phyloP scores from a whole-genome alignment of 1,139 yeast species.

The Zygoascus meyerae region DNA sequence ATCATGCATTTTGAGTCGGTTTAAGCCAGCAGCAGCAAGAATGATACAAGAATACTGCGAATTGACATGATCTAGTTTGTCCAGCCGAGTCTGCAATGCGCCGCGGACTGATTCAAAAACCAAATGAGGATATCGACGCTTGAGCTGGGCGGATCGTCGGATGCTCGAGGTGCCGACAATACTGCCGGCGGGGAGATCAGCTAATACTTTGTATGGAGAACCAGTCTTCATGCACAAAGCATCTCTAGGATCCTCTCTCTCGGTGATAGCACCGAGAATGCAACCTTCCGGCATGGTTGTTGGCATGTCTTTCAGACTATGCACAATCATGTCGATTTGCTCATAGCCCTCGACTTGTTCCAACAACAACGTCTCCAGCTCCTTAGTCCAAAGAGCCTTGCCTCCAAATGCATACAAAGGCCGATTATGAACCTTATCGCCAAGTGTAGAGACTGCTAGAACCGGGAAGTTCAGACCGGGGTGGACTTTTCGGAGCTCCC shows the following conservation, averaged over 20 bases:
- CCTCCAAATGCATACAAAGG: conserved; percentile 96
- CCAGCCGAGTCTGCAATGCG: conserved; percentile 72
- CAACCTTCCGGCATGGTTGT: conserved; percentile 86
- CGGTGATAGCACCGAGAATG: conserved; percentile 78
- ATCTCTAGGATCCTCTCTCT: conserved; percentile 89
- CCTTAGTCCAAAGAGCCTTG: conserved; percentile 93
- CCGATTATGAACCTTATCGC: conserved; percentile 78
- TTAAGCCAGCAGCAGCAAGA: conserved; percentile 88
- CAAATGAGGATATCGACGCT: conserved; percentile 52
- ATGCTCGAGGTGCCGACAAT: conserved; percentile 93
- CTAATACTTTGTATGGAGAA: conserved; percentile 56
- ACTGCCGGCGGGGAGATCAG: conserved; percentile 76
- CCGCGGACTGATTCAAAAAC: conserved; percentile 81
- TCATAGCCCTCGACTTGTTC: conserved; percentile 53
- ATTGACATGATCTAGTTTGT: conserved; percentile 68
- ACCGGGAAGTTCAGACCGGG: conserved; percentile 66
- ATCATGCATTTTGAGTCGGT: conserved; percentile 60
- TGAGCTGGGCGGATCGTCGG: conserved; percentile 78
- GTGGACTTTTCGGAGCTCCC: conserved; percentile 49
- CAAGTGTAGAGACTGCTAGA: conserved; percentile 76
- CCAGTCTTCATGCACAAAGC: conserved; percentile 77
- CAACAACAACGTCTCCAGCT: conserved; percentile 72
- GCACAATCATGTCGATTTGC: conserved; percentile 81
- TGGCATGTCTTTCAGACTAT: conserved; percentile 93
- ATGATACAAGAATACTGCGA: conserved; percentile 69